Evolutionary conservation across 169 alveolate genomes (phyloP).

Genomic region (Plasmodium adleri): DNA sequence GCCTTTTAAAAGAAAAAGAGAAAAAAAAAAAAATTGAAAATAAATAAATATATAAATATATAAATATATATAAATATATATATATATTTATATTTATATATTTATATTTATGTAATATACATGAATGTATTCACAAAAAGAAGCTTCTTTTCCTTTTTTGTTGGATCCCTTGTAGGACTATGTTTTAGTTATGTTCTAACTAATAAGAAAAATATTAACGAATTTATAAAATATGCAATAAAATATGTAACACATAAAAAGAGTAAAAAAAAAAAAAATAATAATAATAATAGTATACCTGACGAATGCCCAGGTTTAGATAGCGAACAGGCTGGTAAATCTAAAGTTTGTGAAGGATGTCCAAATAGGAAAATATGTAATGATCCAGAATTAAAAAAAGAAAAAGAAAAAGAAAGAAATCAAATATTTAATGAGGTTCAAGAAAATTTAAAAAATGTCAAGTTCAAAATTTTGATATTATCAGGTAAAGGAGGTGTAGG

Average conservation of each 20-base stretch:
- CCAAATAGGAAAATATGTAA: conserved; percentile 96
- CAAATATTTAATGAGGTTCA: conserved; percentile 85
- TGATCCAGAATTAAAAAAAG: conserved; percentile 90
- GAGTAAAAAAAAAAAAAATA: background rate
- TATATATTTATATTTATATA: too few species aligned
- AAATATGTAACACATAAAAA: background rate
- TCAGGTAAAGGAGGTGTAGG: conserved; percentile 99
- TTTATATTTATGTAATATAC: background rate
- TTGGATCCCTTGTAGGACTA: conserved; percentile 53
- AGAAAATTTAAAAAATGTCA: conserved; percentile 90
- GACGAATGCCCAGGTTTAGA: conserved; percentile 86
- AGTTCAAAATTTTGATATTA: conserved; percentile 91
- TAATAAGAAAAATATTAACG: conserved; percentile 5
- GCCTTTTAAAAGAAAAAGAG: too few species aligned
- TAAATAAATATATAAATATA: too few species aligned
- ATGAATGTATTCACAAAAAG: conserved; percentile 35
- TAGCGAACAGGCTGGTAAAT: conserved; percentile 89
- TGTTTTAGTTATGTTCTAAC: conserved; percentile 13
- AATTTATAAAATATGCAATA: conserved; percentile 2
- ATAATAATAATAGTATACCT: conserved; percentile 50
- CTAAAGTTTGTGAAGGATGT: conserved; percentile 98
- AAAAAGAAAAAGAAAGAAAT: conserved; percentile 60
- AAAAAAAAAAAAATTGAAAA: too few species aligned
- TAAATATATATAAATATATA: too few species aligned
- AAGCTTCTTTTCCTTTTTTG: conserved; percentile 15